Evolutionary conservation across 306 rosid species (phyloP), one percentile per base, ranked within the genome.

Genomic region (Cyclanthera cordifolia): DNA sequence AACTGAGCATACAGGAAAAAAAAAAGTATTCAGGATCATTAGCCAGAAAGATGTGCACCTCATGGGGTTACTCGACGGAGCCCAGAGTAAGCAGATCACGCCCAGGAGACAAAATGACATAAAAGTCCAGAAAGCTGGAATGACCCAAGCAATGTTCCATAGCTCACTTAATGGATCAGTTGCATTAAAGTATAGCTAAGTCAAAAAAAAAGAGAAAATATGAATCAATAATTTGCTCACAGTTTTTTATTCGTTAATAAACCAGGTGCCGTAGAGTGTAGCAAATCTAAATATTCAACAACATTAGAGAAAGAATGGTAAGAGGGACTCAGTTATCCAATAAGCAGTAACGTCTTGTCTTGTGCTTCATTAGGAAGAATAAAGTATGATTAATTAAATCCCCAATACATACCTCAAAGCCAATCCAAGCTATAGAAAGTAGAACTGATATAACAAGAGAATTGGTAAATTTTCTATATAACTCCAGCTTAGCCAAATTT

Each of bases 111-210:
- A 78, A 74, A 74, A 91, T 46, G 96, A 87, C 77, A 91, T 88
- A 68, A 86, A 70, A 71, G 74, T 75, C 97, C 97, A 91, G 81
- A 91, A 85, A 13, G 95, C 94, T 45, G 97, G 96, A 79, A 91
- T 88, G 75, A 91, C 77, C 97, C 97, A 91, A 20, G 97, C 91
- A 53, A 91, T 88, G 82, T 84, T 86, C 97, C 97, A 91, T 76
- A 88, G 81, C 86, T 88, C 97, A 51, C 91, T 88, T 75, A 91
- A 70, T 1, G 97, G 96, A 55, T 88, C 96, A 11, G 96, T 85
- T 66, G 97, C 97, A 79, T 91, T 88, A 84, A 88, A 91, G 85
- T 91, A 91, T 45, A 91, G 85, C 97, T 91, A 79, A 76, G 69
- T 46, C 77, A 73, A 75, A 43, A 84, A 84, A 21, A 58, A 74